phyloP scores from a whole-genome alignment of 1,284 basidiomycete species.

The Sporisorium scitamineum region DNA sequence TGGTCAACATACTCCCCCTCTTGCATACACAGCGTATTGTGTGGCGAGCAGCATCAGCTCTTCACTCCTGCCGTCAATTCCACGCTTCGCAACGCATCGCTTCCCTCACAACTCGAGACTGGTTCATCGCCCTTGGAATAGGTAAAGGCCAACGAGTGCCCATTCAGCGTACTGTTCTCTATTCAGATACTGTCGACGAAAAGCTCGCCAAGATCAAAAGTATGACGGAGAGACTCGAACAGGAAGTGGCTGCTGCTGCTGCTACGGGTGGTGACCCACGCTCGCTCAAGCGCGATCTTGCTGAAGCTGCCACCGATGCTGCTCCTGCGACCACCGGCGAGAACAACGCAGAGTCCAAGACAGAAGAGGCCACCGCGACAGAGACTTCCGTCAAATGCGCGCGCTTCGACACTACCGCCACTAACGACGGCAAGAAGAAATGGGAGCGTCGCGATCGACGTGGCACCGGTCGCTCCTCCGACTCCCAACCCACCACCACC shows the following conservation, averaged over 20 bases:
- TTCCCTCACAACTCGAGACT: conserved; percentile 5
- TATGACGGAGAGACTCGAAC: conserved; percentile 28
- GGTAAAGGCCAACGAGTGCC: conserved; percentile 36
- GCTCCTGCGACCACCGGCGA: background rate
- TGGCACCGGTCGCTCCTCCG: conserved; percentile 24
- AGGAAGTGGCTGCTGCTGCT: conserved; percentile 18
- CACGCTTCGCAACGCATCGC: conserved; percentile 10
- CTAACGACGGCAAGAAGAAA: conserved; percentile 14
- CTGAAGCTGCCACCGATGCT: background rate
- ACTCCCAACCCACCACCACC: background rate
- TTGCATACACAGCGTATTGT: background rate
- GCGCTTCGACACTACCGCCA: conserved; percentile 24
- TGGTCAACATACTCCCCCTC: background rate
- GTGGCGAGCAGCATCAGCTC: conserved; percentile 8
- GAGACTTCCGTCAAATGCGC: no score
- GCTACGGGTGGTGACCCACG: background rate
- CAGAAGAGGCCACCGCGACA: background rate
- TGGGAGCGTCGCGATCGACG: conserved; percentile 44
- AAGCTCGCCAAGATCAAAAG: conserved; percentile 30
- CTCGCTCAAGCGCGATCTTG: conserved; percentile 22
- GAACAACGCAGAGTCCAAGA: background rate
- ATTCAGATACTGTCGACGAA: conserved; percentile 31
- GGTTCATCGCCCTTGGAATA: conserved; percentile 37
- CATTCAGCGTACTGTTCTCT: conserved; percentile 26
- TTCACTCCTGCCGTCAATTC: background rate